phyloP scores from a whole-genome alignment of 768 basidiomycete species.

The Sporobolomyces roseus region DNA sequence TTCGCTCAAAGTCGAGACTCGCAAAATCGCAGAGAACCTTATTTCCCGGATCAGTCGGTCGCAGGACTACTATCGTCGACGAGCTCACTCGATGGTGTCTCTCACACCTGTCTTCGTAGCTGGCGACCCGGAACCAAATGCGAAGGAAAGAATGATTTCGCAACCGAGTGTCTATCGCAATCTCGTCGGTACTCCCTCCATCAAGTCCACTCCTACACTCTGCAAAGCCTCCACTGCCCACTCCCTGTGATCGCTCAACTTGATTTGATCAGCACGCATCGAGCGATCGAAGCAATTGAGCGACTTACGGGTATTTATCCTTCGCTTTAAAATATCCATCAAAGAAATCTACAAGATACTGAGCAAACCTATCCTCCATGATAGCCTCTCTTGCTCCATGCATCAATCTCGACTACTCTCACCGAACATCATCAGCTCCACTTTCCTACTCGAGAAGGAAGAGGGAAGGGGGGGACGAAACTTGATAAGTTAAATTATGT shows the following conservation, averaged over 20 bases:
- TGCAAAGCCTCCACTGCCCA: constrained; percentile 83
- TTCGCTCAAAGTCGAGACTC: too few relatives aligned
- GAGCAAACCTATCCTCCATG: constrained; percentile 68
- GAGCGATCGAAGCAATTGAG: background rate
- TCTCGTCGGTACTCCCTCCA: constrained; percentile 55
- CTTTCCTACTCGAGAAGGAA: too few relatives aligned
- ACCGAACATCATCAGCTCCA: too few relatives aligned
- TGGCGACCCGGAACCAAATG: too few relatives aligned
- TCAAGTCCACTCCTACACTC: constrained; percentile 76
- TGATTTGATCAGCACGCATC: background rate
- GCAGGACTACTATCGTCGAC: too few relatives aligned
- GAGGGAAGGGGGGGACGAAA: background rate
- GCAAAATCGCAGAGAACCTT: too few relatives aligned
- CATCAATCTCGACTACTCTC: constrained; percentile 61
- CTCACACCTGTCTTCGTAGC: too few relatives aligned
- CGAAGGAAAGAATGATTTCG: too few relatives aligned
- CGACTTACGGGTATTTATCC: constrained; percentile 56
- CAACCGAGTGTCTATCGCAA: too few relatives aligned
- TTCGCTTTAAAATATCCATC: constrained; percentile 66
- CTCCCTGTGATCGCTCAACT: constrained; percentile 47
- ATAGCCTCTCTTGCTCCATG: constrained; percentile 79
- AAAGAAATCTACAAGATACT: constrained; percentile 73
- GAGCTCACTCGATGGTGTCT: too few relatives aligned
- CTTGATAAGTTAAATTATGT: constrained; percentile 29
- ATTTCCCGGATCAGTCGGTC: too few relatives aligned